Conservation (phyloP, 768 basidiomycete species). For the Tulasnella sp. region DNA sequence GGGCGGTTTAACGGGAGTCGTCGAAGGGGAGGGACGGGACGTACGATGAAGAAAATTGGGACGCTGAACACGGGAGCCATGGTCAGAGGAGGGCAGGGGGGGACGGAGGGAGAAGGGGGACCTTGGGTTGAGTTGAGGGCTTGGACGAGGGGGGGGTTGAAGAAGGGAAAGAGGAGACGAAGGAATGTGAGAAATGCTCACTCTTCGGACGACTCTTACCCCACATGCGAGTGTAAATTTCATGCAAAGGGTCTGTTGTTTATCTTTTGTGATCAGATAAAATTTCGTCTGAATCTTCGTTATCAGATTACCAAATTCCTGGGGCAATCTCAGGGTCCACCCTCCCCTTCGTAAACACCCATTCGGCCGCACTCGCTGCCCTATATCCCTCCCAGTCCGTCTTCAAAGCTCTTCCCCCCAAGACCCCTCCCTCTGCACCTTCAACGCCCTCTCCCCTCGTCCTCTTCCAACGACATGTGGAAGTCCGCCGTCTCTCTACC, state of each 20-base stretch:
- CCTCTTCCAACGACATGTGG: slow-evolving; percentile 17
- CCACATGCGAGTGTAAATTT: no score
- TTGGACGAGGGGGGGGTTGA: not conserved
- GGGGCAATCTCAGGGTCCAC: not conserved
- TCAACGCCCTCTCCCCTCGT: slow-evolving; percentile 12
- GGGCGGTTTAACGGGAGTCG: not conserved
- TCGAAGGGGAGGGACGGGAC: not conserved
- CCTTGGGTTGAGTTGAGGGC: not conserved
- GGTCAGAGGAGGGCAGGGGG: slow-evolving; percentile 10
- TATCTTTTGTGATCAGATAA: not conserved
- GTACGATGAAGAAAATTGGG: slow-evolving; percentile 83
- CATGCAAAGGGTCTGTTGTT: not conserved
- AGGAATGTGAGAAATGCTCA: not conserved
- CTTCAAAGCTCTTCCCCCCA: slow-evolving; percentile 1
- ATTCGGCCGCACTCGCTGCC: not conserved
- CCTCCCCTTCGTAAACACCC: not conserved
- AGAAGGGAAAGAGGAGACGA: not conserved
- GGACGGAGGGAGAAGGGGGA: not conserved
- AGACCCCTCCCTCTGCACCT: not conserved
- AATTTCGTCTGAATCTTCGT: not conserved
- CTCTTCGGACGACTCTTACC: not conserved
- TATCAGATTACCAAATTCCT: not conserved
- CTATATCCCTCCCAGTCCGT: not conserved
- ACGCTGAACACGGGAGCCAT: slow-evolving; percentile 59
- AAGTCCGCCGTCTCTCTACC: slow-evolving; percentile 19